Conservation (phyloP, 106 monocot genomes). For the Acorus calamus region DNA sequence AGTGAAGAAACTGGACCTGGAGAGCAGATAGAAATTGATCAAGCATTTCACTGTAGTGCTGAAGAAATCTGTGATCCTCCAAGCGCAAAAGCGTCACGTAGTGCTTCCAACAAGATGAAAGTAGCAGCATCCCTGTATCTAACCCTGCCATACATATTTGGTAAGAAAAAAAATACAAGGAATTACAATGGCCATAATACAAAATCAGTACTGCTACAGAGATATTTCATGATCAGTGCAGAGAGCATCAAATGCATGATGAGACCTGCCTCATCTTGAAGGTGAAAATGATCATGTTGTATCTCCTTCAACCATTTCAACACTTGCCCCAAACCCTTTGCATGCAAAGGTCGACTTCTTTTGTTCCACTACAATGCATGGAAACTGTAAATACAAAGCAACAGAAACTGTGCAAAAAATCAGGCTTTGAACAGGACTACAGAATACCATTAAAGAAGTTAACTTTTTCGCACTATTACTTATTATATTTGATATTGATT, state of each 20-base stretch:
- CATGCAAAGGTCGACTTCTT: conserved; percentile 14
- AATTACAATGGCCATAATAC: neutral
- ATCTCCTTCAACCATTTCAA: conserved; percentile 7
- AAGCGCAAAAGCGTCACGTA: conserved; percentile 8
- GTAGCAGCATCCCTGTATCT: conserved; percentile 6
- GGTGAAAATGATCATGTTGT: neutral
- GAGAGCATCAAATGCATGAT: neutral
- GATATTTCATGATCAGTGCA: neutral
- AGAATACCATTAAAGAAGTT: no score
- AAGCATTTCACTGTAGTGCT: conserved; percentile 2
- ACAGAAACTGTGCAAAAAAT: no score
- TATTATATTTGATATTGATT: no score
- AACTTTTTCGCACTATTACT: no score
- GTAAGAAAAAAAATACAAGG: neutral
- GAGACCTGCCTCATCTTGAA: conserved; percentile 9
- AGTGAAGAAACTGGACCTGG: neutral
- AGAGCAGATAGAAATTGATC: conserved; percentile 9
- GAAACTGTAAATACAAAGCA: no score
- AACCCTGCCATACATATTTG: neutral
- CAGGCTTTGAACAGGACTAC: no score
- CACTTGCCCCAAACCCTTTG: conserved; percentile 13
- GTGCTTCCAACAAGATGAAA: conserved; percentile 16
- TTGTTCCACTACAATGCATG: conserved; percentile 7
- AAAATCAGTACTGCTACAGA: neutral
- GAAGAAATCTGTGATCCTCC: neutral